phyloP scores from a whole-genome alignment of 345 rosid species.

The Gossypium rotundifolium region DNA sequence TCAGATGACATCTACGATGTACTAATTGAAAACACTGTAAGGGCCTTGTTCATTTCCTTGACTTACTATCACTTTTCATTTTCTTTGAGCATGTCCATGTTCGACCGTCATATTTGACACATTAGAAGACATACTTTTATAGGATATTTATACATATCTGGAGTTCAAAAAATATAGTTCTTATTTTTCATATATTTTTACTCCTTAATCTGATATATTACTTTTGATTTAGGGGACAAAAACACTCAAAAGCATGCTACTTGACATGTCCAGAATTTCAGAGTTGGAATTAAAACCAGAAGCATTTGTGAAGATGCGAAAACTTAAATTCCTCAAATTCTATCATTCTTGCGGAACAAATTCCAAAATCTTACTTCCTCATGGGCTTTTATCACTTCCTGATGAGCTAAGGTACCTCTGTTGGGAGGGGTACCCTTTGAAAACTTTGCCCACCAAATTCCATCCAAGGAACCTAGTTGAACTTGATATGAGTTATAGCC shows the following conservation, averaged over 20 bases:
- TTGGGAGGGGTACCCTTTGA: neutral
- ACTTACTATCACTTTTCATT: neutral
- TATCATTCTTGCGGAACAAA: neutral
- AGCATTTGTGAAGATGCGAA: neutral
- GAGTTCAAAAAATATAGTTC: too few species aligned
- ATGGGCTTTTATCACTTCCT: neutral
- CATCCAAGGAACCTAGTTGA: neutral
- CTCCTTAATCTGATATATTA: too few species aligned
- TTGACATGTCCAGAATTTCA: too few species aligned
- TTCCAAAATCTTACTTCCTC: neutral
- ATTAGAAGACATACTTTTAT: too few species aligned
- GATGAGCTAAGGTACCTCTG: neutral
- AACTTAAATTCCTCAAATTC: neutral
- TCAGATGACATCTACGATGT: neutral
- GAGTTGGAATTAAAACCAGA: neutral
- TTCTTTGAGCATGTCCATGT: too few species aligned
- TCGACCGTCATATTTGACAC: too few species aligned
- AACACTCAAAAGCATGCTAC: too few species aligned
- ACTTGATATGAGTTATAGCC: neutral
- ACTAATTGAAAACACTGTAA: neutral
- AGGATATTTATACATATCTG: too few species aligned
- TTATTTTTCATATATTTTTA: too few species aligned
- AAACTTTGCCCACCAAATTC: neutral
- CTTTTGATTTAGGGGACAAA: too few species aligned
- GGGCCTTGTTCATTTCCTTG: neutral